These are phyloP conservation scores for Fonsecaea erecta DNA, from an alignment of 2,329 filamentous ascomycete species.

Conservation along the genomic window DNA sequence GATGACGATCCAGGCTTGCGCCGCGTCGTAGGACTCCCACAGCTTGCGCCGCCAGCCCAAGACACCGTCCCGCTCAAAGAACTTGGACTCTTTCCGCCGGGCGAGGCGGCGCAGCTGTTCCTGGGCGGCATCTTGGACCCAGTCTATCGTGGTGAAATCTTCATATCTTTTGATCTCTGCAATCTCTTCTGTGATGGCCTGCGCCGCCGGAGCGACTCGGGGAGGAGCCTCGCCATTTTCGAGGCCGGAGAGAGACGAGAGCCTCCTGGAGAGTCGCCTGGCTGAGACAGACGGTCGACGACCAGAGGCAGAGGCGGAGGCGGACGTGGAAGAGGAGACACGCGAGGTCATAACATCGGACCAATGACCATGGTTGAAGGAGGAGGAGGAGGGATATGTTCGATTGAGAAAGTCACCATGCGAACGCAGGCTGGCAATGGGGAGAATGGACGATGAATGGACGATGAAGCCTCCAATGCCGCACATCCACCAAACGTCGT, in stretches of 20 bases:
- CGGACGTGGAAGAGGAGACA: slow-evolving; percentile 56
- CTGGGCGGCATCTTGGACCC: slow-evolving; percentile 95
- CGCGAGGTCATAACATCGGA: slow-evolving; percentile 56
- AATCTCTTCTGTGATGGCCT: slow-evolving; percentile 89
- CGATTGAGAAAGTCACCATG: slow-evolving; percentile 9
- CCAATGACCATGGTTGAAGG: slow-evolving; percentile 25
- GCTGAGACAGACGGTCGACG: slow-evolving; percentile 59
- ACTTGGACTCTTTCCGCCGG: slow-evolving; percentile 72
- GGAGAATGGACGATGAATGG: neutral
- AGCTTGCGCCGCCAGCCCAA: slow-evolving; percentile 81
- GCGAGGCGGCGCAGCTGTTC: slow-evolving; percentile 83
- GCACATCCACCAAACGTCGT: slow-evolving; percentile 2
- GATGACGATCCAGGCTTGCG: slow-evolving; percentile 96
- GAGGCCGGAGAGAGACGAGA: slow-evolving; percentile 66
- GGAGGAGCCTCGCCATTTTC: slow-evolving; percentile 65
- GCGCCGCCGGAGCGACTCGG: slow-evolving; percentile 61
- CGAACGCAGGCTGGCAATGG: neutral
- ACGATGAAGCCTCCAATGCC: neutral
- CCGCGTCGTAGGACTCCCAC: slow-evolving; percentile 89
- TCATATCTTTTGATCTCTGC: slow-evolving; percentile 98
- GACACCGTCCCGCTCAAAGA: slow-evolving; percentile 70
- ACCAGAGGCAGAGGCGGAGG: slow-evolving; percentile 47
- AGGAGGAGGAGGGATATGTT: neutral
- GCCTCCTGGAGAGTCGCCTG: slow-evolving; percentile 62
- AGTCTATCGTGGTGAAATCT: slow-evolving; percentile 96